phyloP scores from a whole-genome alignment of 164 flowering plant genomes.

The Magnolia changhungtana region DNA sequence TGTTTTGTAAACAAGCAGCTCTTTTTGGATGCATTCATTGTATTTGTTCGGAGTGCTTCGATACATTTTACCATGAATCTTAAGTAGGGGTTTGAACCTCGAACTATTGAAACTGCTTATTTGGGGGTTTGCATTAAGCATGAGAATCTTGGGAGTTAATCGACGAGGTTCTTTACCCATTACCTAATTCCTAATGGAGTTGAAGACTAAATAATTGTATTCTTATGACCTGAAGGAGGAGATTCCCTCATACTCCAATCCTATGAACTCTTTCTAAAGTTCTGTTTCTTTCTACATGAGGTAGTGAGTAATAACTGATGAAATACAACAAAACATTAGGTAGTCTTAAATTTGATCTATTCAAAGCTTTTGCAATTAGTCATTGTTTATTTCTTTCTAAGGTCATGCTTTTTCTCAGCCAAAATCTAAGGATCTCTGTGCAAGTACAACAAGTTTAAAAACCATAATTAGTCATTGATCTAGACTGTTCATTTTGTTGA shows the following conservation, averaged over 20 bases:
- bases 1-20: too few relatives aligned
- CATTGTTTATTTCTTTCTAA: too few relatives aligned
- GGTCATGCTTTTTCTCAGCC: too few relatives aligned
- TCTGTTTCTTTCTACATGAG: too few relatives aligned
- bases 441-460: too few relatives aligned
- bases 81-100: background rate
- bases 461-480: too few relatives aligned
- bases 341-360: too few relatives aligned
- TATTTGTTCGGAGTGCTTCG: background rate
- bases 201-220: background rate
- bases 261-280: background rate
- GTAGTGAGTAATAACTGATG: too few relatives aligned
- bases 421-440: too few relatives aligned
- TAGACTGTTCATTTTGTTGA: background rate
- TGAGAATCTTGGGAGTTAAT: background rate
- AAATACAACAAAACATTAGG: too few relatives aligned
- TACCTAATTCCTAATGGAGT: background rate
- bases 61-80: background rate
- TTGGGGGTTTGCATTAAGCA: background rate
- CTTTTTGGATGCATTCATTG: background rate
- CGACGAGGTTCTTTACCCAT: background rate
- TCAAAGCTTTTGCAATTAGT: too few relatives aligned
- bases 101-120: background rate
- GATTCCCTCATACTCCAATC: background rate
- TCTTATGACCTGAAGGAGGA: background rate